phyloP scores from a whole-genome alignment of 2,329 filamentous ascomycete species.

The Xylariales sp. region DNA sequence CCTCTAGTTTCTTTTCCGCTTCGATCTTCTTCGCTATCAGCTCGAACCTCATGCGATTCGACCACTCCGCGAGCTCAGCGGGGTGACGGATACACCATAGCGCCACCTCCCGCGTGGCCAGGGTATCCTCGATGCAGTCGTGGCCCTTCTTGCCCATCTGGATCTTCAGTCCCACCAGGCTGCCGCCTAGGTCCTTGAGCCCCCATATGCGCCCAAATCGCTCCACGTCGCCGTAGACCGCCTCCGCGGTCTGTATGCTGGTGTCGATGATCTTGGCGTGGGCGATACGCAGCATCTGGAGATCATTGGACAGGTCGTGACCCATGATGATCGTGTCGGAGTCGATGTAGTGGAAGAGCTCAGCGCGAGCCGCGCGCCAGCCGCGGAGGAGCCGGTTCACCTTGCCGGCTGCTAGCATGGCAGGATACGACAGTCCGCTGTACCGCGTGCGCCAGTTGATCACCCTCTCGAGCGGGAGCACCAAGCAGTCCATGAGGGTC shows the following conservation, averaged over 20 bases:
- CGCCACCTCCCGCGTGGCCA: constrained; percentile 43
- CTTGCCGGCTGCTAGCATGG: constrained; percentile 18
- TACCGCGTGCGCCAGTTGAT: constrained; percentile 31
- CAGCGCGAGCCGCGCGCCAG: constrained; percentile 36
- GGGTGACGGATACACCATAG: constrained; percentile 32
- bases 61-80: constrained; percentile 2
- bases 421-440: constrained; percentile 32
- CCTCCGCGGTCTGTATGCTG: constrained; percentile 31
- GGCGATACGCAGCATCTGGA: constrained; percentile 35
- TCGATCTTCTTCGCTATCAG: constrained; percentile 1
- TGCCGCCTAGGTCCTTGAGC: constrained; percentile 28
- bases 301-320: constrained; percentile 40
- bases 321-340: constrained; percentile 41
- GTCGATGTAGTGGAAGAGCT: constrained; percentile 37
- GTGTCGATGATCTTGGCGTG: constrained; percentile 41
- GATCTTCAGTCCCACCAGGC: constrained; percentile 30
- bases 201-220: constrained; percentile 21
- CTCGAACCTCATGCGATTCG: background rate
- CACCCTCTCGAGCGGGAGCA: constrained; percentile 26
- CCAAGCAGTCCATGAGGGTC: constrained; percentile 37
- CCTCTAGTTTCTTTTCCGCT: constrained; percentile 1
- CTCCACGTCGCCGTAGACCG: constrained; percentile 18
- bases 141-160: constrained; percentile 33
- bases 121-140: constrained; percentile 43
- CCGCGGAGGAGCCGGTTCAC: constrained; percentile 28